phyloP scores from a whole-genome alignment of 768 basidiomycete species.

The Rhodosporidiobolus sp. region DNA sequence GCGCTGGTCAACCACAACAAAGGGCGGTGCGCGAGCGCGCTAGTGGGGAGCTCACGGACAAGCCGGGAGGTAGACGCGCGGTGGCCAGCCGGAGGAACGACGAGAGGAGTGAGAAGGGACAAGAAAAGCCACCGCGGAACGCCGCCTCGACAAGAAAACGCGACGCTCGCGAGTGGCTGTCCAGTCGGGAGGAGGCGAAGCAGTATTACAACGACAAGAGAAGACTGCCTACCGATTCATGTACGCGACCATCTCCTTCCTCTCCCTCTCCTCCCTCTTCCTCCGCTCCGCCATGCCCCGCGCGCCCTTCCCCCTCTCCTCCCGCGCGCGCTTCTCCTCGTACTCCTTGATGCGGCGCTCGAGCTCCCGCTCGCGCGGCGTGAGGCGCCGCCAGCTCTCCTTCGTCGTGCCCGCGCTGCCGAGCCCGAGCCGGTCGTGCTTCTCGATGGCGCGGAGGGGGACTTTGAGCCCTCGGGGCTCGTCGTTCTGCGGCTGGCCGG shows the following conservation, averaged over 20 bases:
- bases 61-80: too few species aligned
- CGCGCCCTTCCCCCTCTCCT: slow-evolving; percentile 4
- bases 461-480: slow-evolving; percentile 16
- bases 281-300: background rate
- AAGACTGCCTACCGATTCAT: slow-evolving; percentile 44
- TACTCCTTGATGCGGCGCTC: slow-evolving; percentile 63
- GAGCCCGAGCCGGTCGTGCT: slow-evolving; percentile 23
- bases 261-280: slow-evolving; percentile 12
- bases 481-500: background rate
- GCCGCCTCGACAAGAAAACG: too few species aligned
- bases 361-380: background rate
- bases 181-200: background rate
- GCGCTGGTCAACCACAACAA: too few species aligned
- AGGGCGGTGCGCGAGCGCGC: too few species aligned
- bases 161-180: background rate
- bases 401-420: background rate
- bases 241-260: slow-evolving; percentile 74
- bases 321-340: slow-evolving; percentile 61
- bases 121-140: too few species aligned
- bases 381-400: background rate
- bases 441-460: slow-evolving; percentile 31
- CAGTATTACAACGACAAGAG: background rate
- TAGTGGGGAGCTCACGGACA: too few species aligned
- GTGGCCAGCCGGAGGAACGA: too few species aligned
- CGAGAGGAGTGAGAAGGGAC: too few species aligned